Evolutionary conservation across 1,284 basidiomycete genomes (phyloP), one percentile per base, ranked within the genome.

Genomic region (Gomphus sp.): DNA sequence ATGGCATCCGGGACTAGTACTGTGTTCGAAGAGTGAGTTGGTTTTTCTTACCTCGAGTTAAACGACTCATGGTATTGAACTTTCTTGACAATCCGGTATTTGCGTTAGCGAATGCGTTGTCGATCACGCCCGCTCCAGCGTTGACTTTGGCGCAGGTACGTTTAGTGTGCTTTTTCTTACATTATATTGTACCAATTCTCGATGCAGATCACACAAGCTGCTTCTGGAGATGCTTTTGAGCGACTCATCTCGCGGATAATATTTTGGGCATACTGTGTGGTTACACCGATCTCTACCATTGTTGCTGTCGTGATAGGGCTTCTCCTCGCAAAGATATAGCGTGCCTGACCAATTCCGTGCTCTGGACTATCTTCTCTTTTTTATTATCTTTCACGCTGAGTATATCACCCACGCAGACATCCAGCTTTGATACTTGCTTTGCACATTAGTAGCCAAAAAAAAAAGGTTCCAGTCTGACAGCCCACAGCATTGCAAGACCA

Each of bases 181-280:
- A 56, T 39, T 44, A 47, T 18, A 4, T 36, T 33, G 45, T 50
- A 44, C 28, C 36, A 61, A 44, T 52, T 52, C 43, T 34, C 8
- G 57, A 61, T 72, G 50, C 70, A 95, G 77, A 93, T 96, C 67
- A 93, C 92, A 1, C 89, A 92, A 72, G 89, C 89, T 4, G 89
- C 85, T 2, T 87, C 86, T 0, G 91, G 91, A 10, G 90, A 93
- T 67, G 87, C 91, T 0, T 96, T 98, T 68, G 94, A 98, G 72
- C 78, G 91, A 6, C 79, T 98, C 53, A 91, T 98, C 67, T 87
- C 84, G 61, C 75, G 84, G 31, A 91, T 89, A 0, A 84, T 91
- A 55, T 91, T 91, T 69, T 91, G 89, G 89, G 77, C 84, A 3
- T 91, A 91, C 65, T 89, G 86, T 67, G 73, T 92, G 28, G 75